These are phyloP conservation scores for Amborella trichopoda DNA, from an alignment of 164 flowering plant species.

Conservation along the genomic window DNA sequence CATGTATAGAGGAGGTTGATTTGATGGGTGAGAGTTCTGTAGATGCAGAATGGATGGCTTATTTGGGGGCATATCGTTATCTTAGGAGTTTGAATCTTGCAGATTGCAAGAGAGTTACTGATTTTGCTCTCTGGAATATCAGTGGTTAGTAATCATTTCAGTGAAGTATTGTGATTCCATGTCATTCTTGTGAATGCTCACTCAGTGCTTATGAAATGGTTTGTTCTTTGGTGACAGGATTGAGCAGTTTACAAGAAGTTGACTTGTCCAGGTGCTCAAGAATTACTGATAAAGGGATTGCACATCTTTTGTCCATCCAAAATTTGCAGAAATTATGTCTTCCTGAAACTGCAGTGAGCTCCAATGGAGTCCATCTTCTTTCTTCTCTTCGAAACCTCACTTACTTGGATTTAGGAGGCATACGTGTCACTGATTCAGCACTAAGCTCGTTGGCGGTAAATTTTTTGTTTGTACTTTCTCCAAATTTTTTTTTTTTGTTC, in stretches of 20 bases:
- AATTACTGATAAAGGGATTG: slow-evolving; percentile 61
- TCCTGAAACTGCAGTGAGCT: slow-evolving; percentile 63
- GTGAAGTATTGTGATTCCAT: not conserved
- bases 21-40: slow-evolving; percentile 49
- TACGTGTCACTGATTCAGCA: slow-evolving; percentile 64
- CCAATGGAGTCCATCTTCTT: slow-evolving; percentile 41
- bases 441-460: slow-evolving; percentile 58
- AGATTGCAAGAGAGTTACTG: slow-evolving; percentile 49
- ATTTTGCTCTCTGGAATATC: slow-evolving; percentile 67
- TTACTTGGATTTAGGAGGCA: slow-evolving; percentile 78
- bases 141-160: slow-evolving; percentile 32
- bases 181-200: not conserved
- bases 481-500: too few species aligned
- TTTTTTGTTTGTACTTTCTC: too few species aligned
- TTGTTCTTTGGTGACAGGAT: slow-evolving; percentile 29
- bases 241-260: slow-evolving; percentile 52
- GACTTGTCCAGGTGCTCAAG: slow-evolving; percentile 53
- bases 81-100: slow-evolving; percentile 52
- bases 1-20: slow-evolving; percentile 54
- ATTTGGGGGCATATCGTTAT: slow-evolving; percentile 55
- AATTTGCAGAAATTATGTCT: slow-evolving; percentile 46
- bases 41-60: slow-evolving; percentile 95
- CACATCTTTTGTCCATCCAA: slow-evolving; percentile 54
- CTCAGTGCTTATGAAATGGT: not conserved
- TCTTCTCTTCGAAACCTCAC: slow-evolving; percentile 47